These are phyloP conservation scores for Collybia nuda DNA, from an alignment of 768 basidiomycete species.

Conservation along the genomic window DNA sequence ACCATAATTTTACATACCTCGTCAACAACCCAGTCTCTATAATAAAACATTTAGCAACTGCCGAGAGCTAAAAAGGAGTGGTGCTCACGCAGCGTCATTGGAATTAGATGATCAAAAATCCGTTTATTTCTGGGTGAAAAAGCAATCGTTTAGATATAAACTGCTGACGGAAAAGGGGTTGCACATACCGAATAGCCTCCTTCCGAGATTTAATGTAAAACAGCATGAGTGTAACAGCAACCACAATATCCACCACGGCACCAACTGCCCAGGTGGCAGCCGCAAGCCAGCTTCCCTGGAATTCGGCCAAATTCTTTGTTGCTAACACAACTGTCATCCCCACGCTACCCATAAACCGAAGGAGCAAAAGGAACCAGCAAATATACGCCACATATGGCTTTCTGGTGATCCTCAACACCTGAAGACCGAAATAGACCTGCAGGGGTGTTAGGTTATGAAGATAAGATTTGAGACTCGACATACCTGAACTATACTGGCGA, in stretches of 20 bases:
- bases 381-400: background rate
- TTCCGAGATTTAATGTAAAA: background rate
- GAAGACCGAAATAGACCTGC: background rate
- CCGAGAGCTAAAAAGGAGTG: background rate
- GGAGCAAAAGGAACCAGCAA: background rate
- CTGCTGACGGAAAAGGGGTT: no score
- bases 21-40: background rate
- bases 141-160: background rate
- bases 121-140: background rate
- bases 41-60: background rate
- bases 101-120: background rate
- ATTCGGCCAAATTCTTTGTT: background rate
- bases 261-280: background rate
- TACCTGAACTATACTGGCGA: conserved; percentile 6
- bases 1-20: background rate
- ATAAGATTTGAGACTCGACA: background rate
- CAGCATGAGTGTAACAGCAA: background rate
- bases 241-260: background rate
- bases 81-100: background rate
- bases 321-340: background rate
- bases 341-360: background rate
- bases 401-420: background rate
- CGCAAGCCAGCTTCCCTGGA: background rate
- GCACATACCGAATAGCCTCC: background rate
- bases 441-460: background rate